Evolutionary conservation across 495 filamentous ascomycete species (phyloP), one percentile per base, ranked within the genome.

Genomic region (Penicillium lagena): DNA sequence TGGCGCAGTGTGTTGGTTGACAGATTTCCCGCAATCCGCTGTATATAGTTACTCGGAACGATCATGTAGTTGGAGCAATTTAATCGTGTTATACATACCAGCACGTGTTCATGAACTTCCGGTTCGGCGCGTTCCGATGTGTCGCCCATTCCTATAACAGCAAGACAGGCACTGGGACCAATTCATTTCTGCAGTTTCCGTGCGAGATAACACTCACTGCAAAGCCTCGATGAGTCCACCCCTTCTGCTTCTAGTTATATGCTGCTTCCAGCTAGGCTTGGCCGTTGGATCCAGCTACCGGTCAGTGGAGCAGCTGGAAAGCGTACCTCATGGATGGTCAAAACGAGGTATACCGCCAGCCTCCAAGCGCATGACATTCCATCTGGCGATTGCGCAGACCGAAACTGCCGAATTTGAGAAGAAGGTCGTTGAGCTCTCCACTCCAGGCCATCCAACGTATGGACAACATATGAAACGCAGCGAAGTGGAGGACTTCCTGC

Each of bases 381-480:
- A 67, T n/a, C 67, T 83, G 41, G 76, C 77, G 7, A 54, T 82
- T 5, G 52, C 66, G 22, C 75, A 80, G 47, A 64, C 75, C 27
- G 76, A 76, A 31, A 62, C 69, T 15, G 67, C 52, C 7, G 59
- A 71, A 10, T 79, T 87, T 33, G 81, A 87, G 56, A 65, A 79
- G 44, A 72, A 63, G 13, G 70, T 86, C 15, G 65, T 81, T 29
- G 73, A 82, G 8, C 67, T 89, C 29, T 81, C 81, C 12, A 80
- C 77, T 4, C 85, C 84, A 4, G 68, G 67, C 4, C 73, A 83
- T 48, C 59, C 68, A 3, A 66, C 58, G 4, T 87, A 87, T 58
- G 85, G 85, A 1, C 59, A 75, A 38, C 77, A 87, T 45, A 72
- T 88, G 69, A 75, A 70, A 41, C 68, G 73, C n/a, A 70, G 80